phyloP scores from a whole-genome alignment of 2,329 filamentous ascomycete species.

The Fonsecaea monophora region DNA sequence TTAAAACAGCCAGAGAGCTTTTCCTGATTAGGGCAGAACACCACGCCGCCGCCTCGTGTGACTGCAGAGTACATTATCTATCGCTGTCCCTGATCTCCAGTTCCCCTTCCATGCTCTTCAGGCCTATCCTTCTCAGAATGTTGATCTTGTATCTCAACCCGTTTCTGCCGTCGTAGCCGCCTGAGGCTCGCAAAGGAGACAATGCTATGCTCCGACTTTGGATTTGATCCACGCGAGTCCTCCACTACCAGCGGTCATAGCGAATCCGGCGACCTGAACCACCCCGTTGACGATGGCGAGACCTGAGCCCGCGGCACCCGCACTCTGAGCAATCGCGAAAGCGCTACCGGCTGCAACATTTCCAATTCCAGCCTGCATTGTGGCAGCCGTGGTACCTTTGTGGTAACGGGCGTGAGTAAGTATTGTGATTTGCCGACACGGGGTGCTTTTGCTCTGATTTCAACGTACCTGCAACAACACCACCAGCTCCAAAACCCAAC shows the following conservation, averaged over 20 bases:
- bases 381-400: background rate
- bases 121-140: background rate
- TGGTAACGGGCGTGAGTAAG: background rate
- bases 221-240: slow-evolving; percentile 1
- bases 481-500: background rate
- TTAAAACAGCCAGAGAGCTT: background rate
- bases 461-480: background rate
- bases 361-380: background rate
- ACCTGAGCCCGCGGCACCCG: slow-evolving; percentile 2
- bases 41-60: background rate
- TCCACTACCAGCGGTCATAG: background rate
- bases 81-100: no score
- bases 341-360: slow-evolving; percentile 3
- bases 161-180: background rate
- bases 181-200: background rate
- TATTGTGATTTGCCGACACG: background rate
- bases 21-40: background rate
- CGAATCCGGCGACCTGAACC: background rate
- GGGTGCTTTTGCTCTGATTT: background rate
- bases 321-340: slow-evolving; percentile 1
- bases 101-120: no score
- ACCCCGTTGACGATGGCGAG: slow-evolving; percentile 4
- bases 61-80: no score
- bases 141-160: background rate
- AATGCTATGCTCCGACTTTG: background rate